Evolutionary conservation across 495 filamentous ascomycete genomes (phyloP), one percentile per base, ranked within the genome.

Genomic region (Annulohypoxylon moriforme): DNA sequence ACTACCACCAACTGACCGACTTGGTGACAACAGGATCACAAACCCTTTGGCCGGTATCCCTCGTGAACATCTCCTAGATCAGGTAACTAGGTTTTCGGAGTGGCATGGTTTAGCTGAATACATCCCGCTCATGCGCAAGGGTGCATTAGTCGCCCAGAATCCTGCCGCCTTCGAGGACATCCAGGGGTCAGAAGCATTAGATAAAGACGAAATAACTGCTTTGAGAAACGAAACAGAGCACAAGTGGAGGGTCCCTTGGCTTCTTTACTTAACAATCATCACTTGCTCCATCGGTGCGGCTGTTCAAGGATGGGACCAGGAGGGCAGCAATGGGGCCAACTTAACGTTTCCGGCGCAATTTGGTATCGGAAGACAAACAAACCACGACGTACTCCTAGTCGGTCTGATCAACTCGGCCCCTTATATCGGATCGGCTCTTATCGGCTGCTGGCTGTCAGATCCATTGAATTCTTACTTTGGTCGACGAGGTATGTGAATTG

Each of bases 301-400:
- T 7, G 88, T 91, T 3, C 90, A 92, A 79, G 87, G 87, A 29
- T 91, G 89, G 89, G 90, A 92, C 75, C 89, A 92, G 69, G 91
- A 90, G n/a, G 89, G 89, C n/a, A 88, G 87, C 55, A 92, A 92
- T 67, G 90, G 89, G 49, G 90, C 90, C 31, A 92, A 92, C 60
- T 75, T 92, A 42, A 84, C 83, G 18, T 92, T 90, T 75, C 87
- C 87, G 0, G 64, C 74, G 25, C 85, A 85, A 29, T 88, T 92
- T 67, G 86, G 86, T 18, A 89, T 91, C 40, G 83, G 84, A 1
- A 75, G 81, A 13, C 13, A 69, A 2, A 58, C 76, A 25, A 66
- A 74, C 6, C 68, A 70, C 13, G 87, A 92, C 72, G 76, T 83
- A 22, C 90, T 89, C 84, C 78, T 92, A 29, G 83, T 90, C 33